These are phyloP conservation scores for Xerocomellus intermedius DNA, from an alignment of 768 basidiomycete species.

Conservation along the genomic window DNA sequence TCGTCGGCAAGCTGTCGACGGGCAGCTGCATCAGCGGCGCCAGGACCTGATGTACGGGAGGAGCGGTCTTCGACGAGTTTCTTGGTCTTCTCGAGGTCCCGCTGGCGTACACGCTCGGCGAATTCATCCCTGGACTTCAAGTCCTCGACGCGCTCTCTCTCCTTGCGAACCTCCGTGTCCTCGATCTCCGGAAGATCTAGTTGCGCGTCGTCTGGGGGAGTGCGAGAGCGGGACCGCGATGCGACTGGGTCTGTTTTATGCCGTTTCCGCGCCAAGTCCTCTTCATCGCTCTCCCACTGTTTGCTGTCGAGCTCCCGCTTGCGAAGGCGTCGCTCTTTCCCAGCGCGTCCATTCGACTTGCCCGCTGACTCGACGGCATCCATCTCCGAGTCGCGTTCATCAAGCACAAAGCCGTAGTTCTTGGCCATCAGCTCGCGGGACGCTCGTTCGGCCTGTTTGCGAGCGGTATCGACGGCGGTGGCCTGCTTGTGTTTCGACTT, in stretches of 20 bases:
- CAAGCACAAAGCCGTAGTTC: constrained; percentile 80
- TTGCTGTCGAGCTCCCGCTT: constrained; percentile 80
- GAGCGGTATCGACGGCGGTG: constrained; percentile 39
- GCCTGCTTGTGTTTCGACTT: constrained; percentile 68
- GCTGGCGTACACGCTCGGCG: constrained; percentile 78
- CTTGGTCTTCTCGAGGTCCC: constrained; percentile 84
- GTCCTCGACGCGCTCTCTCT: constrained; percentile 77
- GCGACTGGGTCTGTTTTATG: constrained; percentile 46
- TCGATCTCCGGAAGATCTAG: constrained; percentile 64
- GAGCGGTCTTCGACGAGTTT: constrained; percentile 91
- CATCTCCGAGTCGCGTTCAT: constrained; percentile 66
- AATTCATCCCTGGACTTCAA: constrained; percentile 89
- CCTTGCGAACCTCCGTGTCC: constrained; percentile 68
- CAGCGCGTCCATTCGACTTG: constrained; percentile 23
- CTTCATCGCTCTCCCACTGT: constrained; percentile 92
- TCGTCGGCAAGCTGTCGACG: constrained; percentile 84
- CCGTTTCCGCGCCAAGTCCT: constrained; percentile 71
- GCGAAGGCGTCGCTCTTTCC: constrained; percentile 59
- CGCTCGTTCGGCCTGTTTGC: constrained; percentile 74
- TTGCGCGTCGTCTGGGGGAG: constrained; percentile 32
- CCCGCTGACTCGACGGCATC: constrained; percentile 39
- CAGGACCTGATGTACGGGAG: constrained; percentile 61
- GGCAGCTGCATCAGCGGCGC: constrained; percentile 79
- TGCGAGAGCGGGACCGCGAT: constrained; percentile 24
- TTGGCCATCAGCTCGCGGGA: constrained; percentile 65